Base-by-base conservation (phyloP, 495 filamentous ascomycete genomes). In the Xylaria nigripes region DNA sequence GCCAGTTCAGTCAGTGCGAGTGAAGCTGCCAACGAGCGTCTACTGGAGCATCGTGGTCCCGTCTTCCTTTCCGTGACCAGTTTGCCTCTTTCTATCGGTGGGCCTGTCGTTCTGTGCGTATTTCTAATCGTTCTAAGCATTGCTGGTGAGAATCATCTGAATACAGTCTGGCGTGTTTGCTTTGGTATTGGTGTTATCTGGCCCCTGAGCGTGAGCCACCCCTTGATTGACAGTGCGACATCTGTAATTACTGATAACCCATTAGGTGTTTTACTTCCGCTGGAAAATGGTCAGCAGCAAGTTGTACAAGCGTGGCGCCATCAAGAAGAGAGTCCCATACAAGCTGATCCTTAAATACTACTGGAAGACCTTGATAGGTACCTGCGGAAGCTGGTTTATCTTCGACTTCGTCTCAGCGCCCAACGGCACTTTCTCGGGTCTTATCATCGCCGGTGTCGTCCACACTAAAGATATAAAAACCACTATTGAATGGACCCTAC, bases 61-160 rank as follows among this genome's bases (percentile, higher is more conserved):
- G 74, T 75, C 6, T 76, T 76, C 19, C 70, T 76, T 7, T 77
- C 78, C 56, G 79, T 78, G 48, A 66, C 76, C 15, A 79, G 78
- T 50, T 66, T 80, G 13, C 72, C 75, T 3, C 58, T 77, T 10
- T 72, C 73, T 0, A 74, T 79, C 22, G 77, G 78, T 2, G 73
- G 72, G 0, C 76, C 76, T 2, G 68, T 79, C 27, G 72, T 73
- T 6, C 67, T 79, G 0, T 68, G 66, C 23, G 68, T 78, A 13
- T 78, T 76, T 45, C 50, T 80, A 34, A 77, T 79, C 42, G 72
- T 77, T 3, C 66, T 78, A 15, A 65, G 62, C 3, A 42, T 42
- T 10, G 69, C 69, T 10, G 71, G 71, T 42, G 55, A 65, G 3
- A 64, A 72, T 18, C 58, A 64, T 22, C 56, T 73, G 48, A 71